Evolutionary conservation across 768 basidiomycete species (phyloP), one percentile per base, ranked within the genome.

Genomic region (Mycena rosella): DNA sequence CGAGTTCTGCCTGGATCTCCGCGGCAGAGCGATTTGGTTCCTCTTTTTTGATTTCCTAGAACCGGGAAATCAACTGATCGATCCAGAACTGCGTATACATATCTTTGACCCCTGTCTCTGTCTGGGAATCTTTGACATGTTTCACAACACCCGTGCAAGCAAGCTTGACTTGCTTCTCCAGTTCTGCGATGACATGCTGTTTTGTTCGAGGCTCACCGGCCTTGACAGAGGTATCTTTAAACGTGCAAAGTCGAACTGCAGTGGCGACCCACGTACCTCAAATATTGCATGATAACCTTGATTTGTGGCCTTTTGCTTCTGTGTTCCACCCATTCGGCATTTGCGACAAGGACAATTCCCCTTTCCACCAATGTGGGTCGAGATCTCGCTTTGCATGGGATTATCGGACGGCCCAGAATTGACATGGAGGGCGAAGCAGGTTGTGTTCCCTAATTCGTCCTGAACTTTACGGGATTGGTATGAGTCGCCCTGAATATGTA

Each of bases 311-410:
- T 82, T 84, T 5, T 73, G 42, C 55, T 77, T 72, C 27, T 78
- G 73, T 0, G 76, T 72, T 0, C 84, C 81, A 2, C 85, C 81
- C 11, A 11, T 11, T 34, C 74, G 1, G 47, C 84, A 86, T 69
- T 80, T 82, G 2, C 78, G 69, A 59, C 85, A 87, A 4, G 74
- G 77, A 10, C 74, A 65, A 44, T 85, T 86, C 13, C 82, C 82
- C 1, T 77, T 74, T 0, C 75, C 72, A 0, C 85, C 82, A 42
- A 81, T 82, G 34, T 87, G 85, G 0, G 77, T 76, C 4, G 74
- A 78, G 1, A 71, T 65, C 63, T 83, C 79, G 52, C 80, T 78
- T 64, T 83, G 81, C 42, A 34, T 34, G 32, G 32, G 84, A 65
- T 84, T 85, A 58, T 84, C 81, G 0, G 78, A 81, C 0, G 78